phyloP scores from a whole-genome alignment of 2,329 filamentous ascomycete genomes.

The Ceratocystis variospora region DNA sequence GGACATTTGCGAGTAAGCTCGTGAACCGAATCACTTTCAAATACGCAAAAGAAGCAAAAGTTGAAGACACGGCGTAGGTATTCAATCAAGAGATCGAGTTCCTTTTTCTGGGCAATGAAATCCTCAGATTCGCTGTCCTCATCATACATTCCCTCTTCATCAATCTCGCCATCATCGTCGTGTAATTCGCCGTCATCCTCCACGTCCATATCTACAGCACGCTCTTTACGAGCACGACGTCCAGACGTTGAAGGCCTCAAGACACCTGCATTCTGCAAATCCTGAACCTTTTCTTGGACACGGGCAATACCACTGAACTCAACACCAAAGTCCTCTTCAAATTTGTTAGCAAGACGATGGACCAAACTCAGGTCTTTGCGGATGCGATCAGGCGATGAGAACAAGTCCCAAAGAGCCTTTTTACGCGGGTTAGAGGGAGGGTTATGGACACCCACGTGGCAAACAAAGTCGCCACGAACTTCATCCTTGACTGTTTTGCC shows the following conservation, averaged over 20 bases:
- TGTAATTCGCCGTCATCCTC: slow-evolving; percentile 52
- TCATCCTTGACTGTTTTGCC: slow-evolving; percentile 95
- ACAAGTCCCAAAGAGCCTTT: slow-evolving; percentile 93
- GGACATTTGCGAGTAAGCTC: slow-evolving; percentile 92
- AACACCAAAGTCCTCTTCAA: slow-evolving; percentile 70
- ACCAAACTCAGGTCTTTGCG: slow-evolving; percentile 79
- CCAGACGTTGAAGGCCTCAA: slow-evolving; percentile 51
- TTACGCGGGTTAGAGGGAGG: slow-evolving; percentile 75
- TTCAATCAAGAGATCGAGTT: slow-evolving; percentile 87
- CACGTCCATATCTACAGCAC: slow-evolving; percentile 22
- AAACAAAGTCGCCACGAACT: slow-evolving; percentile 86
- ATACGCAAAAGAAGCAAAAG: slow-evolving; percentile 99
- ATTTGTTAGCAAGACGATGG: slow-evolving; percentile 65
- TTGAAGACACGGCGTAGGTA: slow-evolving; percentile 94
- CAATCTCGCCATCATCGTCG: slow-evolving; percentile 59
- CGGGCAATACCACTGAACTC: slow-evolving; percentile 63
- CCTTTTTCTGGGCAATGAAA: slow-evolving; percentile 84
- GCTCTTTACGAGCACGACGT: slow-evolving; percentile 49
- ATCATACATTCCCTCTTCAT: slow-evolving; percentile 62
- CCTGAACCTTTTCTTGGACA: slow-evolving; percentile 77
- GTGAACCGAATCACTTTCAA: slow-evolving; percentile 93
- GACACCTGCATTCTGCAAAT: slow-evolving; percentile 59
- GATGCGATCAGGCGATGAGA: slow-evolving; percentile 85
- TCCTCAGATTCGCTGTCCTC: slow-evolving; percentile 87
- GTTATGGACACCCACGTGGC: slow-evolving; percentile 91